Evolutionary conservation across 805 yeast genomes (phyloP), one percentile per base, ranked within the genome.

Genomic region (Monosporozyma solicola): DNA sequence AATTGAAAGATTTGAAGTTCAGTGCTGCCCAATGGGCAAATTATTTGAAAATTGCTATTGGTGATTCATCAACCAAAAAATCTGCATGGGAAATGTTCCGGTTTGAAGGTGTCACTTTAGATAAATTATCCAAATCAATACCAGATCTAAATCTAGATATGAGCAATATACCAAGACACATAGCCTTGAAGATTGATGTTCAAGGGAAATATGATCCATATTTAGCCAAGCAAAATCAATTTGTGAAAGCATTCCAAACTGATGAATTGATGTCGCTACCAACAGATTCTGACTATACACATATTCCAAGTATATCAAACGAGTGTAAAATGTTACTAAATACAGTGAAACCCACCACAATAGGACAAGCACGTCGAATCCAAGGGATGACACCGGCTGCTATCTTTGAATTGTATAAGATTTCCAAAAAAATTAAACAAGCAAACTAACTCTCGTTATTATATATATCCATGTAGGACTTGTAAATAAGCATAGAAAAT

Each of bases 331-430:
- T 73, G 16, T 70, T 86, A 10, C 72, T 94, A 52, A 87, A 88
- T 61, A 75, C 77, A 10, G 82, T 88, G 15, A 84, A 87, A 56
- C 99, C 99, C 0, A 80, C 80, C 51, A 94, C 97, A 0, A 80
- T 94, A 47, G 98, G 98, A 0, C 98, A 94, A 66, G 98, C 98
- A 0, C 78, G 96, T 65, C 76, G 98, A 59, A 85, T 92, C 11
- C 95, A 94, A 62, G 98, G 99, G 0, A 83, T 94, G 2, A 92
- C 98, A 0, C 96, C 98, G 0, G 92, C 97, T 0, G 94, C 97
- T 0, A 74, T 88, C 16, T 85, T 89, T 57, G 95, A 87, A 63
- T 74, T 91, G 48, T 87, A 83, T 63, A 74, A 35, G 32, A 22
- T 41, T n/a, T 24, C 47, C 10, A 43, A 15, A 29, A 25, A 11